Evolutionary conservation across 1,139 yeast species (phyloP).

Genomic region (Arxiozyma bovina): DNA sequence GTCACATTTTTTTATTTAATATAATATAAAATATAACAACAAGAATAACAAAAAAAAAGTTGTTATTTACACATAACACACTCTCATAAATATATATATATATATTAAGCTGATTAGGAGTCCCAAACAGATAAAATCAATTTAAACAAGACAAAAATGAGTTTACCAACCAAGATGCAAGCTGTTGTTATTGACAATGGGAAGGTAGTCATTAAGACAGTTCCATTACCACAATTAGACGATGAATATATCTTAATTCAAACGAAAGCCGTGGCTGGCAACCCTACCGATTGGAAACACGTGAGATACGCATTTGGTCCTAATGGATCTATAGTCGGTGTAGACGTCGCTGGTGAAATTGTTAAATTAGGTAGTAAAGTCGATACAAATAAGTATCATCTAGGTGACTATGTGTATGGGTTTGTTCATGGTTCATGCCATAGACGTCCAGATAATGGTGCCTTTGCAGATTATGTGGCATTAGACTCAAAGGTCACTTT

Average conservation of each 20-base stretch:
- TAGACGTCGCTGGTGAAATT: slow-evolving; percentile 54
- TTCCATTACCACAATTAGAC: slow-evolving; percentile 34
- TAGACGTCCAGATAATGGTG: slow-evolving; percentile 39
- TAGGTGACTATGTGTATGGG: slow-evolving; percentile 48
- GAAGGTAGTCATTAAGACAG: slow-evolving; percentile 21
- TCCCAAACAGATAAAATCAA: too few relatives aligned
- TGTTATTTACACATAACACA: too few relatives aligned
- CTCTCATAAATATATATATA: too few relatives aligned
- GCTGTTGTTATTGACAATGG: too few relatives aligned
- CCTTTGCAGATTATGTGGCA: slow-evolving; percentile 48
- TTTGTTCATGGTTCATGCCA: slow-evolving; percentile 40
- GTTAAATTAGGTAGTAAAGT: slow-evolving; percentile 46
- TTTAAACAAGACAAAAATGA: too few relatives aligned
- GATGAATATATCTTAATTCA: slow-evolving; percentile 43
- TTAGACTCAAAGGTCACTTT: slow-evolving; percentile 35
- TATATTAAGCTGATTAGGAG: too few relatives aligned
- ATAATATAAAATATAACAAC: too few relatives aligned
- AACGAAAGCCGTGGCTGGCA: slow-evolving; percentile 50
- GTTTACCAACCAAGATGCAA: too few relatives aligned
- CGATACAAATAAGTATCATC: slow-evolving; percentile 28
- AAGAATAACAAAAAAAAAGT: too few relatives aligned
- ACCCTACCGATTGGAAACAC: slow-evolving; percentile 73
- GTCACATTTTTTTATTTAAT: too few relatives aligned
- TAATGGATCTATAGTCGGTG: slow-evolving; percentile 44
- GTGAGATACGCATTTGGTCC: slow-evolving; percentile 33